Evolutionary conservation across 208 protist genomes (phyloP), one percentile per base, ranked within the genome.

Genomic region (Leishmania braziliensis): DNA sequence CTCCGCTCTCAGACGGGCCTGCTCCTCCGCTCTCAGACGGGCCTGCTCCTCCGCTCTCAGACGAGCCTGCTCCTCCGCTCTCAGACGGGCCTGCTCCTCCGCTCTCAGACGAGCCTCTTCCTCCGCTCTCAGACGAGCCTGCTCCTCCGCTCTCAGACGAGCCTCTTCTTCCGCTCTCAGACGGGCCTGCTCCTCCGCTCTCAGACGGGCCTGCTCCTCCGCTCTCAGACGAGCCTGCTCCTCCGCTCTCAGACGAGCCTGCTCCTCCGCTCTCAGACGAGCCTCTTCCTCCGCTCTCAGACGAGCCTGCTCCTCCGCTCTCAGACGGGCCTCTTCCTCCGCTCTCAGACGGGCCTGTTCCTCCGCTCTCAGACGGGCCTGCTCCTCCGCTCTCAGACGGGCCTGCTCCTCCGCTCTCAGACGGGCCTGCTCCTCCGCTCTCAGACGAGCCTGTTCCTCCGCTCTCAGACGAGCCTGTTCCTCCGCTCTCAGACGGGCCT

Each of bases 1-100:
- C 46, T 83, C 86, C 6, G 77, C 76, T 53, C 82, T 79, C 18
- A 33, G 80, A 43, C 77, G 83, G 0, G 79, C 86, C 29, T 82
- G 63, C 76, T 83, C 88, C 66, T 88, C 87, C 12, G 84, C 77
- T 54, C 87, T 73, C 3, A 33, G 77, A 14, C 76, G 83, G 10
- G 89, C 89, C n/a, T 89, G 78, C 54, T 92, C 90, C 63, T 94
- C 82, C 6, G 92, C 88, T 43, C 88, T 80, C 8, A 82, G 85
- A 26, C 78, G 83, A 12, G 86, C 90, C 39, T 86, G 16, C 46
- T 62, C 97, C 18, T 92, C 94, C 10, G 92, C 89, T 29, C 84
- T 89, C 23, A 99, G 78, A 36, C 99, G 85, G 1, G 99, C 98
- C 48, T 85, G 72, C 33, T 84, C 89, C 63, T 85, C 86, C 1